Conservation (phyloP, 2,329 filamentous ascomycete species). For the Annulohypoxylon truncatum region DNA sequence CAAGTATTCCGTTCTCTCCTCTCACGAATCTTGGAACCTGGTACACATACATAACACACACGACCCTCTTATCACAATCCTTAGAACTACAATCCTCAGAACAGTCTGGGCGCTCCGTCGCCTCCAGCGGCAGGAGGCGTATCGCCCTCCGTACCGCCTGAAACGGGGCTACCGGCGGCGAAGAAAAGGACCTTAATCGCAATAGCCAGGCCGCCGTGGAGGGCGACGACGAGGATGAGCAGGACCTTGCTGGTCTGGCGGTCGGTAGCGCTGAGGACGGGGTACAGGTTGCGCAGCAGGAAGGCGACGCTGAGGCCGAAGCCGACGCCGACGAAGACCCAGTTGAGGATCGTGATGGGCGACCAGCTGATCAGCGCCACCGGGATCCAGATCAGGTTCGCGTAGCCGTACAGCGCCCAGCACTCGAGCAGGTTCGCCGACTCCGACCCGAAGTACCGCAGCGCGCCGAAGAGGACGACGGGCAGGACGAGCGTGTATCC, state of each 20-base stretch:
- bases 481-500: constrained; percentile 93
- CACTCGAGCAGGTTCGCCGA: constrained; percentile 94
- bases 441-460: constrained; percentile 96
- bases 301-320: constrained; percentile 87
- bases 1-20: background rate
- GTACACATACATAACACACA: background rate
- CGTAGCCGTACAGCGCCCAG: constrained; percentile 95
- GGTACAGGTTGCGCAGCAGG: constrained; percentile 86
- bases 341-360: constrained; percentile 87
- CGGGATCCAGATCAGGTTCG: constrained; percentile 96
- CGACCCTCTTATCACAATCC: background rate
- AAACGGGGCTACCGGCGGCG: constrained; percentile 76
- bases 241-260: constrained; percentile 90
- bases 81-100: too few species aligned
- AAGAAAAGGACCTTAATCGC: constrained; percentile 99
- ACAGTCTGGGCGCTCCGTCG: constrained; percentile 32
- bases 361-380: constrained; percentile 94
- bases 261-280: constrained; percentile 92
- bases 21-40: background rate
- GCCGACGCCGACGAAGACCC: constrained; percentile 89
- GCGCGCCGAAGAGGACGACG: constrained; percentile 82
- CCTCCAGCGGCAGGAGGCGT: constrained; percentile 32
- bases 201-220: constrained; percentile 90
- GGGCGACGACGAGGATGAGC: constrained; percentile 81
- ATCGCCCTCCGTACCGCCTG: constrained; percentile 38